Percentiles rank a stretch among this genome's conserved stretches.
Evolutionary conservation across 2,329 filamentous ascomycete genomes (phyloP).

Genomic region (Phoma sp.): DNA sequence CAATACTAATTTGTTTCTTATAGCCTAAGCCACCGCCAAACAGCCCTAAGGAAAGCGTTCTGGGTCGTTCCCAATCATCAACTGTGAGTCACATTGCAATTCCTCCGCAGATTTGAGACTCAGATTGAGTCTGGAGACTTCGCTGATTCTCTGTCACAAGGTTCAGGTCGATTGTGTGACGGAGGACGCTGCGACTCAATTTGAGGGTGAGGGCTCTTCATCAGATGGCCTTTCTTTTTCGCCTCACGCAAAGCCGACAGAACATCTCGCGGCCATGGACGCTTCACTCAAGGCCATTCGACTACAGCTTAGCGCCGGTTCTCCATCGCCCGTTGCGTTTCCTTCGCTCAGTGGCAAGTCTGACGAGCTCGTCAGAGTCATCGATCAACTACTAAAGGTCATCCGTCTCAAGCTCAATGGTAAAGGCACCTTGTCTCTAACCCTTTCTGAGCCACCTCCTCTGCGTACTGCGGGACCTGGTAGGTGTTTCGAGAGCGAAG

Average conservation of each 20-base stretch:
- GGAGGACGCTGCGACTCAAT: neutral
- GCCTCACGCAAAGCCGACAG: neutral
- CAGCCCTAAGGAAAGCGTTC: neutral
- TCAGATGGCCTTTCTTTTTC: neutral
- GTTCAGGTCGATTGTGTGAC: neutral
- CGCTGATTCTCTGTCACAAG: neutral
- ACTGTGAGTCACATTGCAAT: neutral
- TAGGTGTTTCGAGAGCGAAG: neutral
- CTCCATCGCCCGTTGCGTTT: neutral
- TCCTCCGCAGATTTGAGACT: neutral
- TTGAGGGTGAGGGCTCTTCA: neutral
- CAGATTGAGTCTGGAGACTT: neutral
- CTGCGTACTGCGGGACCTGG: no score
- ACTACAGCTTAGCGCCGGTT: neutral
- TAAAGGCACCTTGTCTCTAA: no score
- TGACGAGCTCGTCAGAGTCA: neutral
- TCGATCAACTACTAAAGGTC: neutral
- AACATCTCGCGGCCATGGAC: neutral
- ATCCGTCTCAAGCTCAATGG: neutral
- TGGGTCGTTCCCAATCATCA: neutral
- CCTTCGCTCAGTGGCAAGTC: neutral
- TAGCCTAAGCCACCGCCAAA: slow-evolving; percentile 6
- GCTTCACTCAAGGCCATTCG: neutral
- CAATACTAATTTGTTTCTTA: neutral
- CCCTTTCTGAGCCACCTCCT: no score